Conservation (phyloP, 305 asterid species). For the Fraxinus greggii region DNA sequence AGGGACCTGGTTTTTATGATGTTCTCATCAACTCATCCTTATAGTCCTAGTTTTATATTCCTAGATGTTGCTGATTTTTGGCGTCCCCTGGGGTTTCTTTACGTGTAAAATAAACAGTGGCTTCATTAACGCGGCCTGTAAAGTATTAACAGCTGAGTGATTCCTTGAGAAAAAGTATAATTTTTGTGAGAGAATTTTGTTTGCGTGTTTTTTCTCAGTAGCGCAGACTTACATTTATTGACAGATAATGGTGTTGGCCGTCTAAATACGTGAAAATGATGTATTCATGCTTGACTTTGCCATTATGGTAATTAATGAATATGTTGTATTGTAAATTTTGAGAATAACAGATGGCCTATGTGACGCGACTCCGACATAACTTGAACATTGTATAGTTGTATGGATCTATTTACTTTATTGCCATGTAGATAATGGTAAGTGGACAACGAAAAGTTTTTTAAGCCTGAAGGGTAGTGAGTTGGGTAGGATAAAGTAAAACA, state of each 20-base stretch:
- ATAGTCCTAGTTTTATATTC: neutral
- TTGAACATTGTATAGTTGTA: neutral
- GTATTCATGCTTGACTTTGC: neutral
- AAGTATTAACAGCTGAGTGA: constrained; percentile 27
- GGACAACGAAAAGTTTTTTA: too few relatives aligned
- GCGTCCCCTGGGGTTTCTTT: constrained; percentile 22
- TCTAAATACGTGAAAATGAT: neutral
- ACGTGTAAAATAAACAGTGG: constrained; percentile 35
- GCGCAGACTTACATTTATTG: too few relatives aligned
- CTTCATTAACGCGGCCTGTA: constrained; percentile 31
- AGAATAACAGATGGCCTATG: neutral
- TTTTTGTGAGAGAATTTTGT: neutral
- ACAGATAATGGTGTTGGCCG: too few relatives aligned
- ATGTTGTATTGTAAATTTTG: neutral
- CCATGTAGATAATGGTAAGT: too few relatives aligned
- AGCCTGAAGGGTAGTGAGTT: too few relatives aligned
- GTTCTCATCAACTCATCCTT: neutral
- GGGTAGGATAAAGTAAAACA: too few relatives aligned
- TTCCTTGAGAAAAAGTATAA: neutral
- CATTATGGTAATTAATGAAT: too few relatives aligned
- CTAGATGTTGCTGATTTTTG: constrained; percentile 29
- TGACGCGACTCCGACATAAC: neutral
- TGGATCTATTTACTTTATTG: neutral
- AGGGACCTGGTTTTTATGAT: constrained; percentile 23
- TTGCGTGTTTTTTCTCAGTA: neutral